Evolutionary conservation across 129 eudicot species (phyloP).

Genomic region (Oenanthe sinensis): DNA sequence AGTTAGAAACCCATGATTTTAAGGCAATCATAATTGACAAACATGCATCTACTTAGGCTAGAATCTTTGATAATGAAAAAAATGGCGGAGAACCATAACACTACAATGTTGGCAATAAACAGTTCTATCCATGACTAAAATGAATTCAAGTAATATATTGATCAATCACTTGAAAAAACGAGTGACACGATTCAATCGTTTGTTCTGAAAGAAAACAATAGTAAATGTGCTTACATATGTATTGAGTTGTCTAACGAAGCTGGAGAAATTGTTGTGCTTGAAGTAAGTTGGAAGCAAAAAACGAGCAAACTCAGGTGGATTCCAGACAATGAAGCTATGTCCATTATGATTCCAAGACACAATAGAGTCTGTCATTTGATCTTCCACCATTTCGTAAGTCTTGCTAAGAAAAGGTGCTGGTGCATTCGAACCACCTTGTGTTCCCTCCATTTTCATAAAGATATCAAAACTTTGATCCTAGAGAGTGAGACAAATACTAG

Average conservation of each 20-base stretch:
- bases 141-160: neutral
- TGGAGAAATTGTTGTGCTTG: slow-evolving; percentile 86
- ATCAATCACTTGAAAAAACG: neutral
- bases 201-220: neutral
- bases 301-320: slow-evolving; percentile 71
- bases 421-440: slow-evolving; percentile 50
- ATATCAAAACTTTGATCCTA: too few relatives aligned
- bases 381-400: slow-evolving; percentile 83
- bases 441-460: slow-evolving; percentile 46
- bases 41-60: too few relatives aligned
- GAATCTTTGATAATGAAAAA: too few relatives aligned
- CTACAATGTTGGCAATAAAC: too few relatives aligned
- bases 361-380: slow-evolving; percentile 41
- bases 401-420: slow-evolving; percentile 69
- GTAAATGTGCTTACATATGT: slow-evolving; percentile 57
- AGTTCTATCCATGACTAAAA: too few relatives aligned
- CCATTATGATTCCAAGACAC: slow-evolving; percentile 82
- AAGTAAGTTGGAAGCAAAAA: slow-evolving; percentile 78
- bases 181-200: neutral
- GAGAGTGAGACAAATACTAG: neutral
- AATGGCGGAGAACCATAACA: too few relatives aligned
- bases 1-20: too few relatives aligned
- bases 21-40: too few relatives aligned
- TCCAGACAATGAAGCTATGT: slow-evolving; percentile 70
- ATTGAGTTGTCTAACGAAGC: slow-evolving; percentile 81